Percentiles rank a stretch among this genome's conserved stretches.
Evolutionary conservation across 139 green algal genomes (phyloP).

Genomic region (Coelastrella sp.): DNA sequence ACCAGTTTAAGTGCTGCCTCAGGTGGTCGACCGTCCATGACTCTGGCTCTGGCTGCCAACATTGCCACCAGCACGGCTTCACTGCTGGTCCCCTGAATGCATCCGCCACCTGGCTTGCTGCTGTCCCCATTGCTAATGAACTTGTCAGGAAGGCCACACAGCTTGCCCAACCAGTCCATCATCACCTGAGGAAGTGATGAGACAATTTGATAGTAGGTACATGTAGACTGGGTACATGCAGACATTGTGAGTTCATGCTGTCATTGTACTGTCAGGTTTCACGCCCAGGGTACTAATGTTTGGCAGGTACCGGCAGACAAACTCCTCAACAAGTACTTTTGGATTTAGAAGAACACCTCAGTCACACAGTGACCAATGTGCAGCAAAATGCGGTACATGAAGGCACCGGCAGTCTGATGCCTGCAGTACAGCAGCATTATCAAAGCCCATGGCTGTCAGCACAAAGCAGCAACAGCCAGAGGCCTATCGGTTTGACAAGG

Average conservation of each 20-base stretch:
- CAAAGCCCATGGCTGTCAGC: too few species aligned
- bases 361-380: too few species aligned
- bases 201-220: neutral
- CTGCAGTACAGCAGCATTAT: neutral
- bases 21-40: slow-evolving; percentile 33
- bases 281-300: too few species aligned
- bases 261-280: too few species aligned
- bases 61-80: slow-evolving; percentile 81
- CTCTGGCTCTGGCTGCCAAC: slow-evolving; percentile 69
- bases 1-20: slow-evolving; percentile 57
- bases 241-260: too few species aligned
- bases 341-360: too few species aligned
- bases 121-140: slow-evolving; percentile 55
- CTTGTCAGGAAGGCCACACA: slow-evolving; percentile 73
- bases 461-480: too few species aligned
- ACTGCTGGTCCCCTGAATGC: slow-evolving; percentile 77
- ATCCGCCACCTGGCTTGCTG: slow-evolving; percentile 64
- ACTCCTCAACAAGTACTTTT: too few species aligned
- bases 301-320: too few species aligned
- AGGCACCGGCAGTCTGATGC: neutral
- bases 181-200: slow-evolving; percentile 58
- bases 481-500: neutral
- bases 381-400: too few species aligned
- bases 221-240: too few species aligned
- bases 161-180: slow-evolving; percentile 88